Conservation (phyloP, 768 basidiomycete species). For the Pleurotus sapidus region DNA sequence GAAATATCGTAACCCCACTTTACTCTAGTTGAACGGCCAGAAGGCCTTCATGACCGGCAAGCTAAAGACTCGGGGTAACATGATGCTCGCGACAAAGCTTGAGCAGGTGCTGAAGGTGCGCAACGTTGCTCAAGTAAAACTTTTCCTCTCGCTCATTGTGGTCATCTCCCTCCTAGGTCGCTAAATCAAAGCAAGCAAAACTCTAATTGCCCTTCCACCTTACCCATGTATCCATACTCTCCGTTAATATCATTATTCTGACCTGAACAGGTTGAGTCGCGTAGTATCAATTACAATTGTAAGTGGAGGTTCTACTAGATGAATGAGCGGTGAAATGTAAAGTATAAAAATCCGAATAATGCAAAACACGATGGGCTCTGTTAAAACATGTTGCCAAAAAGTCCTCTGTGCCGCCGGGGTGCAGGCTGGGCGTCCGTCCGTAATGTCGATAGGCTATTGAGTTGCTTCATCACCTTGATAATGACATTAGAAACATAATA, state of each 20-base stretch:
- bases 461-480: slow-evolving; percentile 86
- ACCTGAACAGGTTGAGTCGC: slow-evolving; percentile 1
- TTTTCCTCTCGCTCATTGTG: neutral
- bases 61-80: slow-evolving; percentile 88
- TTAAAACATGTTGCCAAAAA: slow-evolving; percentile 76
- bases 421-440: slow-evolving; percentile 78
- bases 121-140: neutral
- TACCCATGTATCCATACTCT: neutral
- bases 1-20: no score
- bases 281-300: slow-evolving; percentile 6
- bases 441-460: slow-evolving; percentile 87
- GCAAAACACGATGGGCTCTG: neutral
- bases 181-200: slow-evolving; percentile 35
- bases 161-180: slow-evolving; percentile 20
- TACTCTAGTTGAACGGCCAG: slow-evolving; percentile 74
- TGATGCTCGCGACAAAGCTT: slow-evolving; percentile 94
- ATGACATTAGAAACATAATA: neutral
- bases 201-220: neutral
- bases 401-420: slow-evolving; percentile 70
- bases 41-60: slow-evolving; percentile 97
- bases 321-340: neutral
- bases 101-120: slow-evolving; percentile 77
- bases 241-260: neutral
- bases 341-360: slow-evolving; percentile 1
- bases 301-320: slow-evolving; percentile 9